Percentiles rank a stretch among this genome's conserved stretches.
phyloP scores from a whole-genome alignment of 177 flowering plant genomes.

The Vitis hybrid region DNA sequence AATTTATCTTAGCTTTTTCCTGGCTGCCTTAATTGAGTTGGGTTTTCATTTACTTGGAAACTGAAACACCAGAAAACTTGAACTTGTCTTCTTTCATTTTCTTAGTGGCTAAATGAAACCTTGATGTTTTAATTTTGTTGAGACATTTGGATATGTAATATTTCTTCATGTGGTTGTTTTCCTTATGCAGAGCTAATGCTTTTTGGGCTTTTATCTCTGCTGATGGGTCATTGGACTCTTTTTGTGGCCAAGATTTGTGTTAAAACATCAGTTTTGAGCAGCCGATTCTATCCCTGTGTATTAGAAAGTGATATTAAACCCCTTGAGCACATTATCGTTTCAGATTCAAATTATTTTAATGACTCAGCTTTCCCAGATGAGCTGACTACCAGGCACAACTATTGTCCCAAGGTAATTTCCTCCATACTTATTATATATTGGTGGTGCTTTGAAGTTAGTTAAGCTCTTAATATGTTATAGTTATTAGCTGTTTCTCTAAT shows the following conservation, averaged over 20 bases:
- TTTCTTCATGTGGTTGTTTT: constrained; percentile 2
- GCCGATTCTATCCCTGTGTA: constrained; percentile 47
- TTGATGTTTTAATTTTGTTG: neutral
- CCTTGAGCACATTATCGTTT: constrained; percentile 8
- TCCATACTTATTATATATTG: neutral
- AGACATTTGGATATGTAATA: neutral
- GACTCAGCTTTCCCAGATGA: constrained; percentile 21
- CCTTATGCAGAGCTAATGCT: constrained; percentile 72
- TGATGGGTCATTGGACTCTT: constrained; percentile 57
- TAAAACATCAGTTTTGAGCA: constrained; percentile 39
- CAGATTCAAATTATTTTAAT: constrained; percentile 25
- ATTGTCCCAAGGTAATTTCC: constrained; percentile 57
- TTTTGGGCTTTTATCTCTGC: constrained; percentile 55
- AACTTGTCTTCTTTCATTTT: neutral
- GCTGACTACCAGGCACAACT: constrained; percentile 15
- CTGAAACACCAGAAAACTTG: neutral
- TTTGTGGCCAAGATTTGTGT: constrained; percentile 54
- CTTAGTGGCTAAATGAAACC: neutral
- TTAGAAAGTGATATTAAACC: constrained; percentile 1
- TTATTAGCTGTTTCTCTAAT: too few relatives aligned
- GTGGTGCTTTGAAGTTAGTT: too few relatives aligned
- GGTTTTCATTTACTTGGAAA: too few relatives aligned
- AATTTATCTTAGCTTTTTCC: too few relatives aligned
- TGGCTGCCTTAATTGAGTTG: too few relatives aligned
- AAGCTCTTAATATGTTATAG: too few relatives aligned